These are phyloP conservation scores for Pseudocercospora cruenta DNA, from an alignment of 2,329 filamentous ascomycete species.

Conservation along the genomic window DNA sequence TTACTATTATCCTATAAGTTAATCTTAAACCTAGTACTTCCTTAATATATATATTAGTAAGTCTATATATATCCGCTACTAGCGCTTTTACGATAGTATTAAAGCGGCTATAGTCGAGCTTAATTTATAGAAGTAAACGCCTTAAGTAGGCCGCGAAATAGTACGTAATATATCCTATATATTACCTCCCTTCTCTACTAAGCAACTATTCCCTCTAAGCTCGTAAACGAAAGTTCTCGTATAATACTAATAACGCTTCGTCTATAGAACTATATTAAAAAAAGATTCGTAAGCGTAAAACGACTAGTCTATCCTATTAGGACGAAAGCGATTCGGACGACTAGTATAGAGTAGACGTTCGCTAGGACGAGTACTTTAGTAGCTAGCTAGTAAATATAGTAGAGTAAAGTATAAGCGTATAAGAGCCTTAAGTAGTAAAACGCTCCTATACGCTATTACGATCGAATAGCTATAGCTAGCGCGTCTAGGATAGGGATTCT, in stretches of 20 bases:
- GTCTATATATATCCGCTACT: not conserved
- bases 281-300: not conserved
- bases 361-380: not conserved
- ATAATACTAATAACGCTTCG: not conserved
- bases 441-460: not conserved
- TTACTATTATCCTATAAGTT: too few species aligned
- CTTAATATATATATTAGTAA: not conserved
- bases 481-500: not conserved
- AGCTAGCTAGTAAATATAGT: not conserved
- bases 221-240: not conserved
- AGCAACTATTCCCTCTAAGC: not conserved
- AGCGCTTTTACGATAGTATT: not conserved
- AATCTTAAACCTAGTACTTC: not conserved
- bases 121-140: not conserved
- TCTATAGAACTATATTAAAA: not conserved
- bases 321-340: not conserved
- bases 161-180: not conserved
- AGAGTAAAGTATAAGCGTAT: not conserved
- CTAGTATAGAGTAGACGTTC: not conserved
- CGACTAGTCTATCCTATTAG: not conserved
- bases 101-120: not conserved
- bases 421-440: not conserved
- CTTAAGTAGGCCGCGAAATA: not conserved
- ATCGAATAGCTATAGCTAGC: not conserved
- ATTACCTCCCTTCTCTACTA: not conserved